Evolutionary conservation across 106 monocot genomes (phyloP).

Genomic region (Chionographis japonica): DNA sequence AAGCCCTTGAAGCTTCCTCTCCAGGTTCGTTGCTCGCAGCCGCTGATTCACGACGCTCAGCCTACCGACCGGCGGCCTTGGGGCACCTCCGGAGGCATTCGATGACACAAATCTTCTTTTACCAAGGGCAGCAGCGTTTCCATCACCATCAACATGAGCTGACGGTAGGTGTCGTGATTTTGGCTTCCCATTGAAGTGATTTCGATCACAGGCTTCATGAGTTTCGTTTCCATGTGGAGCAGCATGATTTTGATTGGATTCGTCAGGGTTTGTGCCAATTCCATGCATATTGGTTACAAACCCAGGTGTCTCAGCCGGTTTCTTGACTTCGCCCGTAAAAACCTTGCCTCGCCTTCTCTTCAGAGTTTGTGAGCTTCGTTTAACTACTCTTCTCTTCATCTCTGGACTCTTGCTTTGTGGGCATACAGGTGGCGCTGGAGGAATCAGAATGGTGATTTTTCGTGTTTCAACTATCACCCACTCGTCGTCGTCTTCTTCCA

Average conservation of each 20-base stretch:
- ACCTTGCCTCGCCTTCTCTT: conserved; percentile 1
- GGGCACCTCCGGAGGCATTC: background rate
- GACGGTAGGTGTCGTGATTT: background rate
- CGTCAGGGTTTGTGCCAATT: background rate
- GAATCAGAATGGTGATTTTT: conserved; percentile 51
- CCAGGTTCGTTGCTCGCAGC: conserved; percentile 40
- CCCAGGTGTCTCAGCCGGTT: background rate
- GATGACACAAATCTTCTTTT: background rate
- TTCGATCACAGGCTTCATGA: background rate
- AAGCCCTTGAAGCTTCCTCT: conserved; percentile 29
- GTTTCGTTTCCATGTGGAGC: background rate
- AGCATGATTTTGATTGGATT: background rate
- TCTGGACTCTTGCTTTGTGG: conserved; percentile 5
- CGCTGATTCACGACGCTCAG: conserved; percentile 25
- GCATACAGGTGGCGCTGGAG: conserved; percentile 41
- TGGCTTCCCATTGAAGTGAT: background rate
- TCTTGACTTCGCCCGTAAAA: conserved; percentile 1
- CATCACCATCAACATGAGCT: background rate
- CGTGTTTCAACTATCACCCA: conserved; percentile 79
- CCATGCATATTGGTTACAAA: background rate
- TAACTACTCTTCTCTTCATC: background rate
- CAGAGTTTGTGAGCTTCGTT: background rate
- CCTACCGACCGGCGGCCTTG: conserved; percentile 18
- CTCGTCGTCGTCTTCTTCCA: conserved; percentile 44
- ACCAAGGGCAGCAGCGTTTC: background rate